phyloP scores from a whole-genome alignment of 164 flowering plant genomes.

The Liquidambar formosana region DNA sequence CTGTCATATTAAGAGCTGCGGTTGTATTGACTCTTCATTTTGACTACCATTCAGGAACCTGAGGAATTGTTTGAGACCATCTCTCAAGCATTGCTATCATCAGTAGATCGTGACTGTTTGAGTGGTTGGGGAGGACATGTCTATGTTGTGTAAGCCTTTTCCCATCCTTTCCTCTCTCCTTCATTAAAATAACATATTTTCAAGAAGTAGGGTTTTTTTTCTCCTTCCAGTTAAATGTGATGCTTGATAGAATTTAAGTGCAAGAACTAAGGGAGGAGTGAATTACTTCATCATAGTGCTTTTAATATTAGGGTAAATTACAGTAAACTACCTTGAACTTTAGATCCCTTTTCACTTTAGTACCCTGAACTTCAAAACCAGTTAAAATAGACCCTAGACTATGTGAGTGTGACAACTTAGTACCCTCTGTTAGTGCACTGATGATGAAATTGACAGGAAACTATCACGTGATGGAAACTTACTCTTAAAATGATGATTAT shows the following conservation, averaged over 20 bases:
- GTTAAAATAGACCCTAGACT: too few relatives aligned
- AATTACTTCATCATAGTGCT: background rate
- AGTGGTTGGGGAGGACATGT: slow-evolving; percentile 99
- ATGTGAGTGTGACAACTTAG: too few relatives aligned
- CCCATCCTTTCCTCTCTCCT: background rate
- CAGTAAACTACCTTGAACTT: too few relatives aligned
- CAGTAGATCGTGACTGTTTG: slow-evolving; percentile 90
- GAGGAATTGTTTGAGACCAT: slow-evolving; percentile 90
- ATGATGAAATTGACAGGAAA: too few relatives aligned
- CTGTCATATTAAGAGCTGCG: background rate
- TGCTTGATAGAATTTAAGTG: background rate
- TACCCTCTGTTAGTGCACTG: too few relatives aligned
- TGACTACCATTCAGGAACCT: slow-evolving; percentile 55
- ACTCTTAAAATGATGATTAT: too few relatives aligned
- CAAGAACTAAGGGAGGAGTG: background rate
- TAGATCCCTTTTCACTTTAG: too few relatives aligned
- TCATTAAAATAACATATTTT: background rate
- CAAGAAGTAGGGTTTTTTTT: background rate
- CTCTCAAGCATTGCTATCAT: slow-evolving; percentile 85
- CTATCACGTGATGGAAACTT: too few relatives aligned
- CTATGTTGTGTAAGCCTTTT: slow-evolving; percentile 75
- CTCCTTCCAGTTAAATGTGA: too few relatives aligned
- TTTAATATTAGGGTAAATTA: too few relatives aligned
- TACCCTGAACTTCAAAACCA: too few relatives aligned
- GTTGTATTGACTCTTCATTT: background rate